Evolutionary conservation across 208 protist species (phyloP), one percentile per base, ranked within the genome.

Genomic region (Trypanosoma cruzi): DNA sequence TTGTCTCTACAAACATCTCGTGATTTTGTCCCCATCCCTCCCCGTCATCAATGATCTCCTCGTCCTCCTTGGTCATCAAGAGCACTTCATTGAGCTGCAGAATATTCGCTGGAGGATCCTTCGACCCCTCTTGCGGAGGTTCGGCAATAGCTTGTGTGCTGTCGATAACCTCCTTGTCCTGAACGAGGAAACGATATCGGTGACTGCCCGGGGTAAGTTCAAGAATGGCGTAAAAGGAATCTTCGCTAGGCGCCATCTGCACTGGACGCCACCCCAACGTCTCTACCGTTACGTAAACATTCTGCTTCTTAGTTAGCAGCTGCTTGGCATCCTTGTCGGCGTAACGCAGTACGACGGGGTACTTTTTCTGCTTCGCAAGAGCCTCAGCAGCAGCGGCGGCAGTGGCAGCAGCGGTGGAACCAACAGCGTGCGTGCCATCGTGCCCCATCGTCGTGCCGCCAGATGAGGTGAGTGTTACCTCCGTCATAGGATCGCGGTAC

Each of bases 161-260:
- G 60, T 97, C 92, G 28, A 95, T 81, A 4, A 89, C 69, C 64
- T 91, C 83, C 32, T 70, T 74, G 11, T 81, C 85, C 61, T 93
- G 79, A 2, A 96, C 62, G 46, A 89, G 42, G 63, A 95, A 96
- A 61, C 90, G 88, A 61, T 92, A 97, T 53, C 85, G 83, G 74
- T 97, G 90, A 50, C 73, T 73, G 28, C 92, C 92, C 2, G 79
- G 62, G 1, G 88, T 82, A 49, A 97, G 80, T 60, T 95, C 80
- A 20, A 95, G 61, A 18, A 97, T 58, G 10, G 87, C 85, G 72
- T 95, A 94, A 68, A 94, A 97, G 59, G 83, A 88, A 74, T 94
- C 89, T 11, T 84, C 81, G 73, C 89, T 94, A 1, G 87, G 74
- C 31, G 88, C 85, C 90, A 96, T 96, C 59, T 84, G 84, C 36